Base-by-base conservation (phyloP, 1,284 basidiomycete genomes). In the Pseudozyma pruni region DNA sequence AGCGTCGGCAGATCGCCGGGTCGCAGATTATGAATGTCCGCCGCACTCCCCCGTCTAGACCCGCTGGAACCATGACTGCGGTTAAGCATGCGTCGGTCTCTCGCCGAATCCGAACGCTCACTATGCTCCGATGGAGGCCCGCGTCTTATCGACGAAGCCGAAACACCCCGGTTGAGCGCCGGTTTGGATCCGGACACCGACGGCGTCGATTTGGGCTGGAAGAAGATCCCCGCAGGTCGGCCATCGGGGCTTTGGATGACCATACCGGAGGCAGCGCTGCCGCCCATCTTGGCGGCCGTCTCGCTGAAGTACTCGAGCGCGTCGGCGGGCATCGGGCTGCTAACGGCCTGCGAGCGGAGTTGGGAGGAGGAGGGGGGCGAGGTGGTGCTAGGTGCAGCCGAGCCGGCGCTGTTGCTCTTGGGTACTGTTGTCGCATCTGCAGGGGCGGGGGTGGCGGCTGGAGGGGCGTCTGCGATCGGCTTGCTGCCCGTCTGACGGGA, bases 161-260 rank as follows among this genome's bases (percentile, higher is more conserved):
- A 67, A 8, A 58, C 34, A 8, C 72, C 69, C 14, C 68, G 57
- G 7, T 53, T 58, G 20, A 62, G 41, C 9, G 48, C 31, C 6
- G 68, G 62, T 17, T 66, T 71, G 9, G 56, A 56, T 20, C 53
- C 57, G 6, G 39, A 3, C 10, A 42, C 20, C 14, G 55, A 54
- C 31, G 66, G 48, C n/a, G 51, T 58, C 11, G 61, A 49, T 34
- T 60, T 64, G 7, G 95, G 95, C 73, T 94, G 91, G 83, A 98
- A 98, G 84, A 94, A 93, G 69, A 98, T 94, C 7, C 93, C 94
- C 19, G 92, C 89, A 0, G 93, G 91, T 66, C 93, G 89, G 0
- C 95, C 95, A 79, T 96, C 93, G 0, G 92, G 92, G 78, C 90
- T 92, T 71, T 94, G 92, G 47, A 98, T 90, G 39, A 98, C 87